Conservation (phyloP, 1,284 basidiomycete species). For the Apiotrichum siamense region DNA sequence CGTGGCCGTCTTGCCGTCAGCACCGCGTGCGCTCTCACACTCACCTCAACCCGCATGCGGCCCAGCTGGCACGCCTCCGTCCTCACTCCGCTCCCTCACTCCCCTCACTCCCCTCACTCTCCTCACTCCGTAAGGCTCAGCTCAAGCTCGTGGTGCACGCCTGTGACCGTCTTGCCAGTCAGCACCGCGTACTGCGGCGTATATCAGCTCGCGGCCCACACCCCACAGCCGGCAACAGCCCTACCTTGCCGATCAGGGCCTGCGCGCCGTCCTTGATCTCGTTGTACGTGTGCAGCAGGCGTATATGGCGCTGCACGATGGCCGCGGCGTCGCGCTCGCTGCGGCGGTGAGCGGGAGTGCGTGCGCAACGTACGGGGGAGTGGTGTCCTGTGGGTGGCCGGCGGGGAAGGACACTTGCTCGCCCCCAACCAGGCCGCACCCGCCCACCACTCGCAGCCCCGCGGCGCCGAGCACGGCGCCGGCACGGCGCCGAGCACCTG, state of each 20-base stretch:
- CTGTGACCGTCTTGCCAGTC: conserved; percentile 33
- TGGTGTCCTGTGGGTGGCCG: no score
- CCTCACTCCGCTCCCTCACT: no score
- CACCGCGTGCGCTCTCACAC: conserved; percentile 42
- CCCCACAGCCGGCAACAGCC: conserved; percentile 3
- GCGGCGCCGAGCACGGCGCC: no score
- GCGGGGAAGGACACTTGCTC: no score
- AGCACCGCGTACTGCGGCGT: conserved; percentile 36
- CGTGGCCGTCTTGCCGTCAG: conserved; percentile 34
- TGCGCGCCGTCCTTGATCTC: conserved; percentile 47
- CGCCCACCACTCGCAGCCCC: background rate
- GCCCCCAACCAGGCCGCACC: no score
- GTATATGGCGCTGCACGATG: conserved; percentile 38
- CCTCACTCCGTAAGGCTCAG: conserved; percentile 34
- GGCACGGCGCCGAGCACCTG: no score
- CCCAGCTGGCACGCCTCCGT: no score
- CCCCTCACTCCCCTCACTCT: no score
- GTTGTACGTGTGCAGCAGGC: conserved; percentile 44
- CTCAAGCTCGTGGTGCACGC: conserved; percentile 36
- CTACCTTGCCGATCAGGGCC: conserved; percentile 38
- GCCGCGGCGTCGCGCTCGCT: conserved; percentile 32
- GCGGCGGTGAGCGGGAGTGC: background rate
- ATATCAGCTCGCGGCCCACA: conserved; percentile 6
- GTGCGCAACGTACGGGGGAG: background rate
- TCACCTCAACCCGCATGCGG: no score